A percentile compares a stretch with the other conserved stretches of the same genome.
These are phyloP conservation scores for Nepenthes gracilis DNA, from an alignment of 148 eudicot genomes.

Conservation along the genomic window DNA sequence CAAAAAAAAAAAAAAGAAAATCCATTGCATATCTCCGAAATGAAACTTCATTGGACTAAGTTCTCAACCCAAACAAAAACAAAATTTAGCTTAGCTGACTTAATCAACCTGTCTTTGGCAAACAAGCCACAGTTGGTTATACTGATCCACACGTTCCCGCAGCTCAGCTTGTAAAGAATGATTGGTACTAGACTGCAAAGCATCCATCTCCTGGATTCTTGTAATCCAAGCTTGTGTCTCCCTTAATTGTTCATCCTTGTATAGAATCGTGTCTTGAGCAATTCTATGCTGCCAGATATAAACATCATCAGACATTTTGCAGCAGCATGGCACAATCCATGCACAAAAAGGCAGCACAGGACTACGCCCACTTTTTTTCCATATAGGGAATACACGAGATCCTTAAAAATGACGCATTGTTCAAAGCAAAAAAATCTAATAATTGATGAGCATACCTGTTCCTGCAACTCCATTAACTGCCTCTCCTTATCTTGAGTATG, in stretches of 20 bases:
- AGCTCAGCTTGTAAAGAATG: slow-evolving; percentile 73
- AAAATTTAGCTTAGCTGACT: too few species aligned
- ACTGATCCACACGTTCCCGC: slow-evolving; percentile 74
- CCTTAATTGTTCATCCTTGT: slow-evolving; percentile 81
- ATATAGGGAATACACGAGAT: too few species aligned
- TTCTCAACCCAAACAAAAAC: too few species aligned
- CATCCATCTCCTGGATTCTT: slow-evolving; percentile 83
- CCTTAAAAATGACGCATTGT: too few species aligned
- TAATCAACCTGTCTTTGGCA: slow-evolving; percentile 75
- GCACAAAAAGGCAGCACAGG: background rate
- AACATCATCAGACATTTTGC: slow-evolving; percentile 1
- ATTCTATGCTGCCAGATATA: slow-evolving; percentile 58
- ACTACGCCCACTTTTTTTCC: too few species aligned
- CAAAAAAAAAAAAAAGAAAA: too few species aligned
- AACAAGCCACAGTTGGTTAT: slow-evolving; percentile 73
- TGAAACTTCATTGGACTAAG: too few species aligned
- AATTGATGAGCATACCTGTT: slow-evolving; percentile 44
- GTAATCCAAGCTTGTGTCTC: slow-evolving; percentile 88
- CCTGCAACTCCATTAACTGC: slow-evolving; percentile 82
- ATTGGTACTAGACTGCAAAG: slow-evolving; percentile 49
- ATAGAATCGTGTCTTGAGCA: slow-evolving; percentile 63
- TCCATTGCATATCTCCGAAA: too few species aligned
- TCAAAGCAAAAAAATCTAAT: too few species aligned
- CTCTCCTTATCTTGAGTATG: slow-evolving; percentile 86
- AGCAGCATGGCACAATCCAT: background rate